Percentiles rank a stretch among this genome's conserved stretches.
Evolutionary conservation across 2,329 filamentous ascomycete species (phyloP).

Genomic region (Dactylellina sp.): DNA sequence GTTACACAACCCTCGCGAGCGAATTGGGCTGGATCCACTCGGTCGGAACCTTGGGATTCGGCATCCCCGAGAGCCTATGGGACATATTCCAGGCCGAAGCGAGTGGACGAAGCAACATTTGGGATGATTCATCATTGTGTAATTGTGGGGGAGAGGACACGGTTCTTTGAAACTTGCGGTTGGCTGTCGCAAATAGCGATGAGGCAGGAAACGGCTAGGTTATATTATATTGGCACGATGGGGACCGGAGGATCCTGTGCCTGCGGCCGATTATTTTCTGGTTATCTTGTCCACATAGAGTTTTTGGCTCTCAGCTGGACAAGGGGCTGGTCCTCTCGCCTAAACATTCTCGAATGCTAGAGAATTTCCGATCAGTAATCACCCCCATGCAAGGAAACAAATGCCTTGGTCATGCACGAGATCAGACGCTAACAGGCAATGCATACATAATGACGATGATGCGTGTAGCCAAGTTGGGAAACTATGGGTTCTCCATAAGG

Average conservation of each 20-base stretch:
- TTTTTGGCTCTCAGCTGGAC: slow-evolving; percentile 42
- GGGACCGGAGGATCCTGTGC: too few relatives aligned
- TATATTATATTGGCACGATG: not conserved
- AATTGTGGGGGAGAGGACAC: too few relatives aligned
- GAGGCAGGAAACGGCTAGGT: not conserved
- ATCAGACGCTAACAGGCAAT: slow-evolving; percentile 37
- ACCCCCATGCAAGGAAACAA: slow-evolving; percentile 12
- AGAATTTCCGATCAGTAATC: slow-evolving; percentile 44
- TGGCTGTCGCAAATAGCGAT: not conserved
- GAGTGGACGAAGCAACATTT: not conserved
- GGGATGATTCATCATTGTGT: slow-evolving; percentile 5
- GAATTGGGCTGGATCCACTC: slow-evolving; percentile 41
- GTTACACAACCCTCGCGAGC: slow-evolving; percentile 48
- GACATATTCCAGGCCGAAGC: slow-evolving; percentile 1
- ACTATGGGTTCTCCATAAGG: slow-evolving; percentile 32
- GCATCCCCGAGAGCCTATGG: slow-evolving; percentile 25
- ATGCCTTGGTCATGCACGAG: slow-evolving; percentile 38
- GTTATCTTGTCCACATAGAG: not conserved
- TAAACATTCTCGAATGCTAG: slow-evolving; percentile 40
- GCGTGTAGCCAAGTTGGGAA: slow-evolving; percentile 10
- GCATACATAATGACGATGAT: slow-evolving; percentile 19
- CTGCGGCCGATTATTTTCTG: not conserved
- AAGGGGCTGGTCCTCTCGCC: slow-evolving; percentile 39
- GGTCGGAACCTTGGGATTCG: slow-evolving; percentile 44
- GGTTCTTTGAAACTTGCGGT: not conserved